Evolutionary conservation across 2,329 filamentous ascomycete species (phyloP), one percentile per base, ranked within the genome.

Genomic region (Cercospora zeae-maydis): DNA sequence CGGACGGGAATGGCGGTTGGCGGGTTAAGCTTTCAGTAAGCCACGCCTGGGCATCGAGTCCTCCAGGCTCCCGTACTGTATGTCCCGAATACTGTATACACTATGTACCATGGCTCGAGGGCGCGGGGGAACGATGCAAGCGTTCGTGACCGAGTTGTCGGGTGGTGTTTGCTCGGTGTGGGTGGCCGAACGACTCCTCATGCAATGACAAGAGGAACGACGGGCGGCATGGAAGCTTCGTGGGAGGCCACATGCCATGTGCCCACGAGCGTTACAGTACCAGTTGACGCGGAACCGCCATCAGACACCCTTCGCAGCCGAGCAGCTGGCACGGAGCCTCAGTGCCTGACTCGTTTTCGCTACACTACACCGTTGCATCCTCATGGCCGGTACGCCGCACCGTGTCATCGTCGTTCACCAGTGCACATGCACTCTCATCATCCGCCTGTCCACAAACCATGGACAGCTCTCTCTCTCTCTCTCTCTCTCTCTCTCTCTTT

Each of bases 21-120:
- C 6, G 24, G 24, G 6, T 65, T 63, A 63, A 68, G 64, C 66
- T 66, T 65, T 67, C 31, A 45, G 59, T 59, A 60, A 63, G 61
- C 45, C 64, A n/a, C n/a, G 57, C 52, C 58, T 62, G 53, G 58
- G 62, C 64, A 61, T 60, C 39, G 59, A 64, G 61, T 52, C 58
- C 56, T 33, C 61, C 47, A 54, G 45, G 37, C n/a, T 61, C 39
- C 39, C 9, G 16, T 16, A 31, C 27, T 16, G 11, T 19, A 31
- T 31, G 34, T 31, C 56, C 63, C 59, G 52, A 58, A 19, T 42
- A 4, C 37, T 19, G 37, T 42, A n/a, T n/a, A n/a, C n/a, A n/a
- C n/a, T n/a, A n/a, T n/a, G n/a, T n/a, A n/a, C n/a, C n/a, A 27
- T 27, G 24, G 3, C 24, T 6, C 24, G 24, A 27, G 24, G 24